Base-by-base conservation (phyloP, 1,139 yeast genomes). In the Hyphopichia khmerensis region DNA sequence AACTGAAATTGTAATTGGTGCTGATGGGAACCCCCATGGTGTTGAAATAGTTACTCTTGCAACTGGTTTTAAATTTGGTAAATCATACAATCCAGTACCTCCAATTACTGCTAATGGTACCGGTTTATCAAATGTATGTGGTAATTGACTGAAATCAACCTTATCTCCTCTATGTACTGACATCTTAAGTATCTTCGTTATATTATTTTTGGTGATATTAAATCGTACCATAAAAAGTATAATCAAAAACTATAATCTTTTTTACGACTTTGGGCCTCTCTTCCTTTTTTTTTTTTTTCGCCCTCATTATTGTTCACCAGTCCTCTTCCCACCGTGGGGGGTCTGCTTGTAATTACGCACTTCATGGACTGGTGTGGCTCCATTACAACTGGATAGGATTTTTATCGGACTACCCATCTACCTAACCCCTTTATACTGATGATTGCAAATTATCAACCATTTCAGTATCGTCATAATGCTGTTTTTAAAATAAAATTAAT, bases 11-110 rank as follows among this genome's bases (percentile, higher is more conserved):
- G 97, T 91, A 58, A 93, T 87, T 41, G 97, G 91, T 13, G 96
- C 86, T 5, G 98, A 90, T 18, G 99, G 96, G 53, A 77, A 78
- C 7, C 99, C 99, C 98, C 99, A 93, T 19, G 99, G 99, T 9
- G 99, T 93, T 16, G 84, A 77, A 42, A 89, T 66, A 7, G 87
- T 80, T 40, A 90, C 69, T 52, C 86, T 75, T 21, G 97, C 97
- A 41, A 90, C 95, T 2, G 96, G 95, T 38, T 84, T 78, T 48
- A 91, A 73, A 44, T 88, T 82, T 36, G 87, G 89, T 47, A 93
- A 75, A 45, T 88, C 87, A 72, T 93, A 93, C 36, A 93, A 77
- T n/a, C 99, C 99, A 3, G 99, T 93, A 36, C 99, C 99, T 33
- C 99, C 99, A 61, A 93, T 93, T 50, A 93, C 81, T 36, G 96